These are phyloP conservation scores for Thalassiosira profunda DNA, from an alignment of 108 stramenopile genomes.

Conservation along the genomic window DNA sequence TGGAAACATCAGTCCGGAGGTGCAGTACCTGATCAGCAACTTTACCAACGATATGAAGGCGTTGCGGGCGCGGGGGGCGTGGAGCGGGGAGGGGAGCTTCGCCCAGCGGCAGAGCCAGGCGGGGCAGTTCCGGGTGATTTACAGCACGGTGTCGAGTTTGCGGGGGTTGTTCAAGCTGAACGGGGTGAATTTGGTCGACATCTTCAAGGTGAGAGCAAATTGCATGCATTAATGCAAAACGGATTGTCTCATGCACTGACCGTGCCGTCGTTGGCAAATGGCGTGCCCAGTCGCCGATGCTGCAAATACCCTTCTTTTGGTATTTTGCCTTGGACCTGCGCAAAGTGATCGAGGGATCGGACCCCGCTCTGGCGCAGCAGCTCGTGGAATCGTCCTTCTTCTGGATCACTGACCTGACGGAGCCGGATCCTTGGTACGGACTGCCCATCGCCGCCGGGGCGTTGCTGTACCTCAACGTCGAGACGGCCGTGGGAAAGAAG, in stretches of 20 bases:
- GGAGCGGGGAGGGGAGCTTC: background rate
- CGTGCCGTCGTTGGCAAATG: background rate
- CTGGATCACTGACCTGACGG: constrained; percentile 87
- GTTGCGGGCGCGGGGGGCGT: constrained; percentile 47
- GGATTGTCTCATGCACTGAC: background rate
- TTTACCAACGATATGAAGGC: constrained; percentile 73
- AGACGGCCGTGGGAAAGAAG: constrained; percentile 76
- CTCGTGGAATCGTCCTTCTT: constrained; percentile 65
- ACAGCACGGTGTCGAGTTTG: constrained; percentile 55
- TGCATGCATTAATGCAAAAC: background rate
- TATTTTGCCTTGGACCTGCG: constrained; percentile 82
- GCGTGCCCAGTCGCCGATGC: constrained; percentile 60
- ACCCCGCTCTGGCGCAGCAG: constrained; percentile 81
- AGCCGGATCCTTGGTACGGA: constrained; percentile 90
- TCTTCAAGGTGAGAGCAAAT: constrained; percentile 60
- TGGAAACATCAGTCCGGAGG: constrained; percentile 84
- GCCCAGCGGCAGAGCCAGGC: constrained; percentile 5
- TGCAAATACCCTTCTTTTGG: constrained; percentile 86
- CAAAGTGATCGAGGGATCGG: constrained; percentile 81
- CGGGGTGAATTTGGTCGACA: constrained; percentile 72
- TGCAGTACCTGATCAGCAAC: constrained; percentile 74
- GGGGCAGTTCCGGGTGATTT: constrained; percentile 43
- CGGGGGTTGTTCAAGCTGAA: constrained; percentile 68
- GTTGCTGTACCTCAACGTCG: constrained; percentile 82
- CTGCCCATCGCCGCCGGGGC: constrained; percentile 78